Evolutionary conservation across 805 yeast genomes (phyloP).

Genomic region (Candida nemodendra): DNA sequence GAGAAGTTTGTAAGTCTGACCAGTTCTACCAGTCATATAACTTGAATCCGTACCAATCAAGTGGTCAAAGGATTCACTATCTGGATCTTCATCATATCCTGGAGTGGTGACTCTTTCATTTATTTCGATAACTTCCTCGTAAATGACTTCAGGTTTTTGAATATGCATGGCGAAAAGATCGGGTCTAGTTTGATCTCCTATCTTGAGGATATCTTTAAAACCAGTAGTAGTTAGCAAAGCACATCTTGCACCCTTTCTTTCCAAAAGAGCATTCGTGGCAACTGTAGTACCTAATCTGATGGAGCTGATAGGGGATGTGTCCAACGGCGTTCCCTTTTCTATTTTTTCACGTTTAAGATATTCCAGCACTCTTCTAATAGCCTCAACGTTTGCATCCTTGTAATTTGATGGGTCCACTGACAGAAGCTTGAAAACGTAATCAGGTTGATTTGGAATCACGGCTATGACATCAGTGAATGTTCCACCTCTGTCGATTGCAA

Average conservation of each 20-base stretch:
- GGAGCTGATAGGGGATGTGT: constrained; percentile 17
- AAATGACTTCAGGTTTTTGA: constrained; percentile 17
- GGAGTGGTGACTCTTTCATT: constrained; percentile 23
- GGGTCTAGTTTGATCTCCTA: constrained; percentile 33
- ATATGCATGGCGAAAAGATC: constrained; percentile 20
- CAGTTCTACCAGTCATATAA: constrained; percentile 13
- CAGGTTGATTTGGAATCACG: constrained; percentile 36
- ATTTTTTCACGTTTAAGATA: constrained; percentile 9
- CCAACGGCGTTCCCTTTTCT: constrained; percentile 13
- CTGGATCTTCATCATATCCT: constrained; percentile 26
- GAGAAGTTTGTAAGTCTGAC: constrained; percentile 20
- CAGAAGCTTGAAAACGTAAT: constrained; percentile 26
- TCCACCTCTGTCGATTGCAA: constrained; percentile 35
- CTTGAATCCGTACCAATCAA: constrained; percentile 7
- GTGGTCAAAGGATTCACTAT: constrained; percentile 11
- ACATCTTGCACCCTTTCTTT: constrained; percentile 21
- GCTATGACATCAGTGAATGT: constrained; percentile 49
- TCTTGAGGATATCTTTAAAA: constrained; percentile 30
- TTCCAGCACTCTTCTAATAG: constrained; percentile 23
- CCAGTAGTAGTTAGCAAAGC: constrained; percentile 28
- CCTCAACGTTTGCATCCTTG: constrained; percentile 27
- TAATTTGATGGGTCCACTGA: constrained; percentile 27
- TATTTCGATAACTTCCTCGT: constrained; percentile 18
- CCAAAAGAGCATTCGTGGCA: constrained; percentile 24
- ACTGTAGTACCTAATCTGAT: constrained; percentile 28